Base-by-base conservation (phyloP, 2,329 filamentous ascomycete species). In the Capronia americana region DNA sequence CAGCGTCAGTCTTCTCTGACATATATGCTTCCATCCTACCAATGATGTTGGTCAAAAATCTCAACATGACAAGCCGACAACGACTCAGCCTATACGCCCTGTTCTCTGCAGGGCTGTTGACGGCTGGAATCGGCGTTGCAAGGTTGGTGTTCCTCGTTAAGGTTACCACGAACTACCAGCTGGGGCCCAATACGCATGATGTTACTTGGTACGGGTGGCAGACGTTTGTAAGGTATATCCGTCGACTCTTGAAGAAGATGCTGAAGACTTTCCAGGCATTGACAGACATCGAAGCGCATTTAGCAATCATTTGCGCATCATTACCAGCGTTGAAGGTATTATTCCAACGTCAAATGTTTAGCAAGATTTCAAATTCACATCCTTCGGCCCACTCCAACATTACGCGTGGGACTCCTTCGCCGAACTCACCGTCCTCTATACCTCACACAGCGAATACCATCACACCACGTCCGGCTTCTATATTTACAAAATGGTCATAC, bases 301-400 rank as follows among this genome's bases (percentile, higher is more conserved):
- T 70, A 23, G 69, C 69, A 24, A 69, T 70, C 20, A 67, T 70
- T 23, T 65, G 61, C 23, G 69, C 69, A 41, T 69, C 66, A 14
- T 34, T 60, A n/a, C 66, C 69, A 6, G 66, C 69, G 10, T 24
- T 70, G 7, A 68, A 66, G 48, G 54, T 48, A 1, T 56, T 70
- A 14, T 53, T 69, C 53, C 48, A 63, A 50, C 51, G 54, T 14
- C 57, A 24, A 30, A 50, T 26, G 30, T 17, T 11, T 28, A 10
- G 20, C 3, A 38, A 26, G 8, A 7, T 26, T n/a, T 38, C 55
- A 10, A 38, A 57, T 14, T 14, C 34, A 34, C 32, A 26, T 1
- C 10, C 26, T 44, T 57, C 32, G 55, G n/a, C n/a, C 32, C 55
- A 12, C 20, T 57, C 55, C 20, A n/a, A 44, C 14, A 44, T 44